Conservation (phyloP, 306 rosid species). For the Cucumis sativus region Cucumber_9930_V3 NC_026655.2:29502501-29503000, state of each 20-base stretch:
- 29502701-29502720: background rate
- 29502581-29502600: background rate
- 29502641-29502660: background rate
- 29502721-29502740: background rate
- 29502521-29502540: background rate
- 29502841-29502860: too few relatives aligned
- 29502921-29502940: background rate
- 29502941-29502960: background rate
- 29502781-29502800: background rate
- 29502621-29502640: background rate
- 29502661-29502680: background rate
- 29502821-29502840: background rate
- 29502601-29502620: background rate
- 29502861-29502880: too few relatives aligned
- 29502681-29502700: background rate
- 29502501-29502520: slow-evolving; percentile 18
- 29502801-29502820: background rate
- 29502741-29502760: background rate
- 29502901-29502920: background rate
- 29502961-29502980: background rate
- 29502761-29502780: background rate
- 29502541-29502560: background rate
- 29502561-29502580: background rate
- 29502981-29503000: background rate
- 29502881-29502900: too few relatives aligned